A percentile compares a stretch with the other conserved stretches of the same genome.
These are phyloP conservation scores for Raffaelea deltoideospora DNA, from an alignment of 2,329 filamentous ascomycete species.

Conservation along the genomic window DNA sequence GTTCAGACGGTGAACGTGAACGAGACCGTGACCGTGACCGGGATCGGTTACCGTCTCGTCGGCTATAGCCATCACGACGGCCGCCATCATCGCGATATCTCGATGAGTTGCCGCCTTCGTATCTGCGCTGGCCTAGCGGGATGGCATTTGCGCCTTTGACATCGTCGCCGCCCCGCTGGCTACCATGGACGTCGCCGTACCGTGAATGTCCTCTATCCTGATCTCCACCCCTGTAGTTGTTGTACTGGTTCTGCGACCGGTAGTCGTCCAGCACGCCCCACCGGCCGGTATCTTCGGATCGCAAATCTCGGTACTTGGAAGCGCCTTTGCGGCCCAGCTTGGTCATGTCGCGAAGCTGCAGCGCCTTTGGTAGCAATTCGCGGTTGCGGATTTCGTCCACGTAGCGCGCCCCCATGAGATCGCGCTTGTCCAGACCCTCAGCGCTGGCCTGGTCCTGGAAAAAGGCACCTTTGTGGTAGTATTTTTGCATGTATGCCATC, in stretches of 20 bases:
- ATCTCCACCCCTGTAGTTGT: constrained; percentile 15
- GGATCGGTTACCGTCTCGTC: constrained; percentile 13
- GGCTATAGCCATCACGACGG: constrained; percentile 14
- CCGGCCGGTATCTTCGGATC: constrained; percentile 74
- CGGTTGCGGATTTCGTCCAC: constrained; percentile 72
- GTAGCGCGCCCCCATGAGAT: constrained; percentile 74
- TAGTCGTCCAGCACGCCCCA: constrained; percentile 57
- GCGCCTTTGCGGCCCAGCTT: constrained; percentile 85
- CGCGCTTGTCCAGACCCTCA: constrained; percentile 61
- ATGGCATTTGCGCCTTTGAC: constrained; percentile 55
- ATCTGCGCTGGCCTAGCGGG: constrained; percentile 49
- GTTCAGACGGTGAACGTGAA: no score
- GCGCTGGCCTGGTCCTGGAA: constrained; percentile 69
- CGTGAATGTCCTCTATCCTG: constrained; percentile 22
- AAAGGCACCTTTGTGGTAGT: constrained; percentile 94
- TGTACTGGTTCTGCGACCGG: constrained; percentile 14
- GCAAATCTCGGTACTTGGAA: constrained; percentile 79
- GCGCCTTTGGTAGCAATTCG: constrained; percentile 72
- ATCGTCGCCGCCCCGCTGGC: constrained; percentile 37
- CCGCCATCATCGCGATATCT: no score
- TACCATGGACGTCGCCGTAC: constrained; percentile 50
- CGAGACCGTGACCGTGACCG: constrained; percentile 14
- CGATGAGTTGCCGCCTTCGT: constrained; percentile 13
- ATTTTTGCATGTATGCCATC: constrained; percentile 86
- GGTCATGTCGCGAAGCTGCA: constrained; percentile 88